Conservation (phyloP, 306 rosid species). For the Ammopiptanthus mongolicus region DNA sequence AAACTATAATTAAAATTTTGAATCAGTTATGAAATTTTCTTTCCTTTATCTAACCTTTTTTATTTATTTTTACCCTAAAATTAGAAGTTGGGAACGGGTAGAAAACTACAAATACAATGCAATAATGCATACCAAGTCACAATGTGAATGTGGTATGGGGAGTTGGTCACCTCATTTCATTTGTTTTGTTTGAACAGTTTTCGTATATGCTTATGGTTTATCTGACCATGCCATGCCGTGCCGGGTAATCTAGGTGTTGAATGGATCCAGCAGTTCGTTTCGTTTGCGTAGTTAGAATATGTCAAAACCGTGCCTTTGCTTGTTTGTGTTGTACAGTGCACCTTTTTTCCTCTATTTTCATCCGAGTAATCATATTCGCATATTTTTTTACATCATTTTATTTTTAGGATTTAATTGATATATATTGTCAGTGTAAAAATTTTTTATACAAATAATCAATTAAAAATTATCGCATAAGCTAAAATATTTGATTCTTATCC, state of each 20-base stretch:
- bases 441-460: too few species aligned
- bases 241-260: slow-evolving; percentile 8
- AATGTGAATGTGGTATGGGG: background rate
- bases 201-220: background rate
- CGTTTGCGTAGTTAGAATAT: background rate
- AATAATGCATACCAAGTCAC: background rate
- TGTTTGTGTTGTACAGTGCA: background rate
- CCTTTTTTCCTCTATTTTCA: background rate
- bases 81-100: background rate
- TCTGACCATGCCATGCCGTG: slow-evolving; percentile 21
- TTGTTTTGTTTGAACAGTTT: background rate
- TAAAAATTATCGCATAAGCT: too few species aligned
- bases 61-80: background rate
- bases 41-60: background rate
- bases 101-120: background rate
- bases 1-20: too few species aligned
- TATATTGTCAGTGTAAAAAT: too few species aligned
- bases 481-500: too few species aligned
- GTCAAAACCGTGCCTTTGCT: slow-evolving; percentile 15
- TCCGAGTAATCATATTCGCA: too few species aligned
- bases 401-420: too few species aligned
- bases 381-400: too few species aligned
- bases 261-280: background rate
- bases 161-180: background rate
- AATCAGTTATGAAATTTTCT: background rate